Percentiles rank a stretch among this genome's conserved stretches.
These are phyloP conservation scores for Diplodia seriata DNA, from an alignment of 2,329 filamentous ascomycete species.

Conservation along the genomic window DNA sequence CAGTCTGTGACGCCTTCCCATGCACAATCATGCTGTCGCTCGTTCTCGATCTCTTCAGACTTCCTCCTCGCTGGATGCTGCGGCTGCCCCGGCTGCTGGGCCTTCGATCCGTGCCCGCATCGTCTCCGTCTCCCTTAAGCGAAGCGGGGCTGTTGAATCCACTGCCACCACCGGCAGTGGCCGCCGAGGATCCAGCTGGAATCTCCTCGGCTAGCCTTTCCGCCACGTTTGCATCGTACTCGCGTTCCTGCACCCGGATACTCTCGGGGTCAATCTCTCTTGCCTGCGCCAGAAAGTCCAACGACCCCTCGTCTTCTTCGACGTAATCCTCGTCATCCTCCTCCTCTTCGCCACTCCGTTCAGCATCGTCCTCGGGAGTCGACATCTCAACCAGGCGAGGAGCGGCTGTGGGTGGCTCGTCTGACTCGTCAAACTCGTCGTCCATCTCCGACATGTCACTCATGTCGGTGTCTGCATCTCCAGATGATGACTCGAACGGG, in stretches of 20 bases:
- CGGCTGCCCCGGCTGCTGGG: constrained; percentile 20
- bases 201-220: constrained; percentile 58
- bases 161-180: constrained; percentile 57
- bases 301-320: constrained; percentile 47
- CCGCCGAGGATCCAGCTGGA: constrained; percentile 56
- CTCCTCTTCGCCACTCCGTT: constrained; percentile 36
- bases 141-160: constrained; percentile 53
- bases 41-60: constrained; percentile 35
- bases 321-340: constrained; percentile 43
- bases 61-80: constrained; percentile 33
- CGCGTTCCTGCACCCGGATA: constrained; percentile 51
- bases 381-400: constrained; percentile 37
- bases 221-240: constrained; percentile 56
- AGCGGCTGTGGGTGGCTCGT: constrained; percentile 36
- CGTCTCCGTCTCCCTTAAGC: not conserved
- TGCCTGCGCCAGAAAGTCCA: constrained; percentile 56
- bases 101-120: constrained; percentile 3
- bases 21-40: constrained; percentile 34
- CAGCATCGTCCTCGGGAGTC: constrained; percentile 1
- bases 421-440: constrained; percentile 37
- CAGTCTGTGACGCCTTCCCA: constrained; percentile 11
- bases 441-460: constrained; percentile 45
- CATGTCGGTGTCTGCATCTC: constrained; percentile 45
- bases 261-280: constrained; percentile 52
- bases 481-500: constrained; percentile 48